Conservation (phyloP, 176 grass and related monocot species). For the Luzula sylvatica region DNA sequence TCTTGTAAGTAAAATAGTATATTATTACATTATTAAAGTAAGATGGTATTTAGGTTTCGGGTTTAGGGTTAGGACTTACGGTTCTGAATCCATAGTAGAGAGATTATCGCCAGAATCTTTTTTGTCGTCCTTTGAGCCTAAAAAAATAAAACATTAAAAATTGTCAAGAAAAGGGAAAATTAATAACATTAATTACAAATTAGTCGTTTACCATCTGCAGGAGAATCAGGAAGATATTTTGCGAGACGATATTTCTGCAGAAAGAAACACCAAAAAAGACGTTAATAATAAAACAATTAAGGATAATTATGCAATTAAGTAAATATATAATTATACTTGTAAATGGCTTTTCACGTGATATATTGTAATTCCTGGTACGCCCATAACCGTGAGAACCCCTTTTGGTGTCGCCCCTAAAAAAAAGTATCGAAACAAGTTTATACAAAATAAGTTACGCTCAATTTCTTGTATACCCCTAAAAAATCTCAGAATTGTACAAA, state of each 20-base stretch:
- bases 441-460: not conserved
- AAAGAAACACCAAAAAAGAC: conserved; percentile 23
- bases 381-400: conserved; percentile 96
- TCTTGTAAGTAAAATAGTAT: conserved; percentile 9
- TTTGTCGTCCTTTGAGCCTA: conserved; percentile 84
- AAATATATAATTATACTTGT: conserved; percentile 38
- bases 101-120: conserved; percentile 70
- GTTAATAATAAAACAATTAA: conserved; percentile 14
- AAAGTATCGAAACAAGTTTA: conserved; percentile 7
- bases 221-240: conserved; percentile 90
- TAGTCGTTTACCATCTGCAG: conserved; percentile 58
- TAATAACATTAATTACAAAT: conserved; percentile 23
- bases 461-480: no score
- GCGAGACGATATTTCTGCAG: conserved; percentile 90
- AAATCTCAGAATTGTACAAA: conserved; percentile 14
- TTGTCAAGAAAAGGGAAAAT: not conserved
- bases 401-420: conserved; percentile 94
- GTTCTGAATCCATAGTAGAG: conserved; percentile 59
- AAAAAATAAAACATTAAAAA: conserved; percentile 15
- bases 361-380: conserved; percentile 92
- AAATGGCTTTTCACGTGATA: conserved; percentile 99
- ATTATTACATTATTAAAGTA: not conserved
- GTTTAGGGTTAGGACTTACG: conserved; percentile 70
- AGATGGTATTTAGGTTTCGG: not conserved
- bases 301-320: conserved; percentile 2